Evolutionary conservation across 1,284 basidiomycete species (phyloP).

Genomic region (Tylopilus sp.): DNA sequence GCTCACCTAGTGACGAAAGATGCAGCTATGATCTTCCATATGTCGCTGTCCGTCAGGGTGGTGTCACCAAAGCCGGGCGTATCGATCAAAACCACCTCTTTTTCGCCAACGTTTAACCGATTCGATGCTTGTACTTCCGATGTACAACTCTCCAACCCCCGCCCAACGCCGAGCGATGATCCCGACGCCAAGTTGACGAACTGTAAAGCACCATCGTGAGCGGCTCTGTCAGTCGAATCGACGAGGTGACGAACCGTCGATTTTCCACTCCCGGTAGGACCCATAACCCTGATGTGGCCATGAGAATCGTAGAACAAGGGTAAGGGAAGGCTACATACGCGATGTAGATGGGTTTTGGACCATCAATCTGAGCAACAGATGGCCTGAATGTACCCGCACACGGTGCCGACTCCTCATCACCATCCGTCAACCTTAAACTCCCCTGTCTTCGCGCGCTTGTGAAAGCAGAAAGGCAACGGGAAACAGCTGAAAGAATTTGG

Average conservation of each 20-base stretch:
- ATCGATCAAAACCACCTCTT: constrained; percentile 33
- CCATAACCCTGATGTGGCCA: constrained; percentile 25
- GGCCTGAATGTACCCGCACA: background rate
- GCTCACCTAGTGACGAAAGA: constrained; percentile 31
- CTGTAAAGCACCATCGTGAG: constrained; percentile 16
- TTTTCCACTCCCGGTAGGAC: constrained; percentile 34
- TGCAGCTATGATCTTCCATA: constrained; percentile 34
- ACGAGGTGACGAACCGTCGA: constrained; percentile 26
- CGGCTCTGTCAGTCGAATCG: background rate
- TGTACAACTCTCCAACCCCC: constrained; percentile 35
- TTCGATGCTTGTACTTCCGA: constrained; percentile 31
- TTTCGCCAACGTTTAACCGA: constrained; percentile 24
- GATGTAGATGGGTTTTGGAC: constrained; percentile 27
- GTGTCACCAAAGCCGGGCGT: constrained; percentile 41
- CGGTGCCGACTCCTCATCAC: constrained; percentile 18
- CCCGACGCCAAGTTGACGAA: constrained; percentile 35
- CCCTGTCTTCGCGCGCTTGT: constrained; percentile 3
- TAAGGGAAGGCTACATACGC: constrained; percentile 22
- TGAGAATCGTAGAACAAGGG: constrained; percentile 11
- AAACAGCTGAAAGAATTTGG: constrained; percentile 11
- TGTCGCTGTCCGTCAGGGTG: constrained; percentile 34
- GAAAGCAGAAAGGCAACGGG: constrained; percentile 6
- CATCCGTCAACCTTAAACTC: constrained; percentile 11
- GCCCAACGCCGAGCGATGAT: constrained; percentile 32
- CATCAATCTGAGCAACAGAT: background rate